Evolutionary conservation across 306 rosid species (phyloP), one percentile per base, ranked within the genome.

Genomic region (Casuarina glauca): DNA sequence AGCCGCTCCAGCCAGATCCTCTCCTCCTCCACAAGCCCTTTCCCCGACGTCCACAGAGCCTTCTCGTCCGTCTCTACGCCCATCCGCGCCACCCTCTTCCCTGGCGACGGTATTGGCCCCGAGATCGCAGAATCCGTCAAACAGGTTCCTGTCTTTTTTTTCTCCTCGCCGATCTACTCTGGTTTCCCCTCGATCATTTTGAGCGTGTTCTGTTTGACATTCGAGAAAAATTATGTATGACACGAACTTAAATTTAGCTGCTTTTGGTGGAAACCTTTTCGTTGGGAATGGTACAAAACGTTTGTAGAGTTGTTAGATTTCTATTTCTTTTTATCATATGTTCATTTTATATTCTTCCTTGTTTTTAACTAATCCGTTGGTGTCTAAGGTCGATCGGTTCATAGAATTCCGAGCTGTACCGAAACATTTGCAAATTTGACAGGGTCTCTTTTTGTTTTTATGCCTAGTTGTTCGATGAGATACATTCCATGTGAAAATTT

Each of bases 51-150:
- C 2, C 6, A 74, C 72, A 81, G 91, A 82, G 19, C 74, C 45
- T 92, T 92, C 87, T 92, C 93, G n/a, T 89, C 97, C 36, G 74
- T 70, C 7, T 50, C 96, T 54, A 61, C 86, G 62, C 86, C 91
- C 84, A 96, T 96, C 89, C 89, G 86, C 0, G 99, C 94, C 80
- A 96, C 99, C 69, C 99, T 96, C 76, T 93, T 94, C 79, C 98
- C 97, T 74, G 97, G 98, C 74, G 98, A 94, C 80, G 98, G 98
- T 43, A 94, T 94, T 55, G 98, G 98, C 44, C 98, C 98, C 61
- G 97, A 96, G 90, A 94, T 94, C 83, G 82, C 98, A 54, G 93
- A 92, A 42, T 90, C 98, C 82, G 97, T 94, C 82, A 94, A 92
- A 79, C 84, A 94, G 97, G 97, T 94, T 57, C 74, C 35, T 72